Evolutionary conservation across 1,139 yeast species (phyloP).

Genomic region (Pneumocystis jirovecii): DNA sequence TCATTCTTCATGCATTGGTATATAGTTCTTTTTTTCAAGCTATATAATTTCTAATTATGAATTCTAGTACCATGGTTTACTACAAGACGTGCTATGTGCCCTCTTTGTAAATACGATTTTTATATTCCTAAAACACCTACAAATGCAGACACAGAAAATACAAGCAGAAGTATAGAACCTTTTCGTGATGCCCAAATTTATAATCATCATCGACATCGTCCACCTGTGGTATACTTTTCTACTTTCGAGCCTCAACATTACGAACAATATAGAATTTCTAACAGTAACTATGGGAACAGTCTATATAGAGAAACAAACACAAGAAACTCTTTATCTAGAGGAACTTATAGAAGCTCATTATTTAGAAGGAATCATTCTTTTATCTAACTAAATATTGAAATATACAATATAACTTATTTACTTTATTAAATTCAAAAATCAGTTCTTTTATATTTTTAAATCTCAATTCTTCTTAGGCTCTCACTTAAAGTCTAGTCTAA

Average conservation of each 20-base stretch:
- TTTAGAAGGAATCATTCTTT: neutral
- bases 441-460: neutral
- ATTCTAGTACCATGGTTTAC: constrained; percentile 50
- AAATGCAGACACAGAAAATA: neutral
- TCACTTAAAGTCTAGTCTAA: neutral
- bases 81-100: constrained; percentile 65
- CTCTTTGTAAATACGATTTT: constrained; percentile 51
- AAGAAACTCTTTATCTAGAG: neutral
- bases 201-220: neutral
- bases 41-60: neutral
- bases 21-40: neutral
- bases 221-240: neutral
- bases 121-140: constrained; percentile 18
- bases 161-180: neutral
- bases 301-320: neutral
- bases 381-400: neutral
- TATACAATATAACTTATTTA: neutral
- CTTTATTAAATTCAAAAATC: neutral
- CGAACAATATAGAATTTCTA: neutral
- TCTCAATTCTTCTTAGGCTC: neutral
- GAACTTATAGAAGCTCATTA: neutral
- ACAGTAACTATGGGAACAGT: neutral
- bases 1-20: constrained; percentile 61
- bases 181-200: neutral
- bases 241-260: neutral